Evolutionary conservation across 768 basidiomycete species (phyloP), one percentile per base, ranked within the genome.

Genomic region (Termitomyces sp.): DNA sequence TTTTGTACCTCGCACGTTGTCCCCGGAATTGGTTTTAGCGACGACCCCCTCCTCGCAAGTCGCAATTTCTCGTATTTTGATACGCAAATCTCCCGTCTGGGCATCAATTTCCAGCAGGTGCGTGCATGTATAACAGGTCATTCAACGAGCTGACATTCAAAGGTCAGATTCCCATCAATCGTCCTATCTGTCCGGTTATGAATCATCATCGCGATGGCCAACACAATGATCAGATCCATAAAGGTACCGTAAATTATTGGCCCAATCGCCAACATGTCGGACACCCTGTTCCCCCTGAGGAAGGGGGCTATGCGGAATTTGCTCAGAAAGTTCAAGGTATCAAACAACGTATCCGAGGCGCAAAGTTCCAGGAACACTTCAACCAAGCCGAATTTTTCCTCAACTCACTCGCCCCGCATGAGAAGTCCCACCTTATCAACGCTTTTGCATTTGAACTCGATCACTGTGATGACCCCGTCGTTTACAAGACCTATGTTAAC

Each of bases 11-110:
- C 74, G 32, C 85, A 87, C 51, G 75, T 87, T 32, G 85, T 87
- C 8, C 86, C 85, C 4, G 85, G 84, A 7, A 86, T 87, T 55
- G 85, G 84, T 7, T 87, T 88, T 67, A 86, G 84, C 64, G 82
- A 89, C 68, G 90, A 93, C 65, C 91, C 91, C 3, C 74, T 93
- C 30, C 76, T 93, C n/a, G 88, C 90, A 73, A 87, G 88, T 4
- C 80, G 94, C 43, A 93, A 92, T 73, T 93, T 94, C 72, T 88
- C 86, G 0, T 95, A 95, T 74, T 83, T 87, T 64, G 92, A 96
- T 69, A 94, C 92, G 0, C 92, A 94, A 65, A 79, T 93, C 52
- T 81, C 84, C 3, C 83, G 94, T 23, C 73, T 95, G 14, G 94
- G 93, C 4, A 70, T 87, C 35, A 95, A 95, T 70, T 95, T 85